Evolutionary conservation across 352 stramenopile genomes (phyloP), one percentile per base, ranked within the genome.

Genomic region (Phytopythium oedochilum): DNA sequence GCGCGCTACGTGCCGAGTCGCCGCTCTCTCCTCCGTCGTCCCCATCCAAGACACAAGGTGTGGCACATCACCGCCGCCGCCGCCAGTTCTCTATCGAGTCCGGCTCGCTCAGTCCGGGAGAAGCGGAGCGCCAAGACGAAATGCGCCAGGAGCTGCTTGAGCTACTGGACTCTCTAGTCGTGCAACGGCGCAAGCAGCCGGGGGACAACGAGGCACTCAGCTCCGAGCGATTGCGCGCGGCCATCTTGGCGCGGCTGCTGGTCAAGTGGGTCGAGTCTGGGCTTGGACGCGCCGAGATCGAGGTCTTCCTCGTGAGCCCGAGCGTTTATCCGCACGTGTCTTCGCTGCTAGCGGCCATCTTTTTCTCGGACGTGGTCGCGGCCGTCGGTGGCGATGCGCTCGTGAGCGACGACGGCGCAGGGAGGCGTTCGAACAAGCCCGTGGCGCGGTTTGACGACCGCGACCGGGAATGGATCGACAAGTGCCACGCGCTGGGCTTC

Each of bases 191-290:
- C 35, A 68, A 45, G 36, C 70, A 64, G 8, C 7, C 38, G 5
- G 47, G 11, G 25, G 31, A 40, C 0, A 42, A 56, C n/a, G 43
- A 55, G 49, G 34, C 64, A 23, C 35, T 58, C 39, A 74, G 75
- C 40, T 71, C 68, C 1, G 66, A 69, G 17, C 59, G 70, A 38
- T 75, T 83, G 34, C 71, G 80, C 5, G 78, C 75, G 0, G 78
- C 81, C 28, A 91, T 95, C 39, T 67, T 95, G 22, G 76, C 85
- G 26, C 81, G 85, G 15, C 60, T 95, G 18, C 52, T 95, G 3
- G 75, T 93, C 20, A 92, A 93, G 55, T 95, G 85, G 85, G 89
- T 90, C 44, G 81, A 92, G 20, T 92, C 86, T 45, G 75, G 70
- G 15, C 56, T 93, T 12, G 50, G 76, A 6, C 69, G 65, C 22